Evolutionary conservation across 1,284 basidiomycete species (phyloP).

Genomic region (Wallemia ichthyophaga): DNA sequence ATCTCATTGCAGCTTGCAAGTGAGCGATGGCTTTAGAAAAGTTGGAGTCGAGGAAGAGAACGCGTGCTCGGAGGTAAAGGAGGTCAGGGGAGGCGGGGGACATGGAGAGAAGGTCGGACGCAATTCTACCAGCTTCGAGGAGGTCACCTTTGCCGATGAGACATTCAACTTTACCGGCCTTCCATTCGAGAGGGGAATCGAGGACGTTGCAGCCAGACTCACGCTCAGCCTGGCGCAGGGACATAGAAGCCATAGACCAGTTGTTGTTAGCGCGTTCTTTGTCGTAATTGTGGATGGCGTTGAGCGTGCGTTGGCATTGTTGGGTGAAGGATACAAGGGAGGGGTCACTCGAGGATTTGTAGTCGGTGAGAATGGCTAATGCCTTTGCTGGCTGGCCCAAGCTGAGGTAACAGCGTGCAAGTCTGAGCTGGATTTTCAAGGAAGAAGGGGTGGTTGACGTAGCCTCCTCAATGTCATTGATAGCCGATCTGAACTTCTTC

Average conservation of each 20-base stretch:
- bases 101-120: conserved; percentile 39
- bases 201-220: conserved; percentile 25
- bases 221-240: conserved; percentile 33
- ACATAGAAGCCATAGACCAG: conserved; percentile 22
- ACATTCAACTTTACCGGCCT: conserved; percentile 42
- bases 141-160: conserved; percentile 32
- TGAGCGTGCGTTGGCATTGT: conserved; percentile 22
- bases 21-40: conserved; percentile 41
- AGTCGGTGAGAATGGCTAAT: conserved; percentile 23
- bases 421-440: conserved; percentile 38
- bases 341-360: conserved; percentile 10
- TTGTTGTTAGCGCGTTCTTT: conserved; percentile 3
- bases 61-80: conserved; percentile 43
- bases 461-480: conserved; percentile 48
- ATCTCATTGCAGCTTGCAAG: conserved; percentile 35
- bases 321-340: conserved; percentile 25
- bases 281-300: conserved; percentile 25
- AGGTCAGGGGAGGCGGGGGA: conserved; percentile 46
- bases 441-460: conserved; percentile 10
- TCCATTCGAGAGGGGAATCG: conserved; percentile 36
- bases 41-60: conserved; percentile 43
- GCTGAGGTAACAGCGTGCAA: conserved; percentile 48
- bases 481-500: conserved; percentile 38
- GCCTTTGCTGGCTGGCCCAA: conserved; percentile 34
- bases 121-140: conserved; percentile 7